Base-by-base conservation (phyloP, 139 green algal species). In the Pseudopediastrum boryanum region DNA sequence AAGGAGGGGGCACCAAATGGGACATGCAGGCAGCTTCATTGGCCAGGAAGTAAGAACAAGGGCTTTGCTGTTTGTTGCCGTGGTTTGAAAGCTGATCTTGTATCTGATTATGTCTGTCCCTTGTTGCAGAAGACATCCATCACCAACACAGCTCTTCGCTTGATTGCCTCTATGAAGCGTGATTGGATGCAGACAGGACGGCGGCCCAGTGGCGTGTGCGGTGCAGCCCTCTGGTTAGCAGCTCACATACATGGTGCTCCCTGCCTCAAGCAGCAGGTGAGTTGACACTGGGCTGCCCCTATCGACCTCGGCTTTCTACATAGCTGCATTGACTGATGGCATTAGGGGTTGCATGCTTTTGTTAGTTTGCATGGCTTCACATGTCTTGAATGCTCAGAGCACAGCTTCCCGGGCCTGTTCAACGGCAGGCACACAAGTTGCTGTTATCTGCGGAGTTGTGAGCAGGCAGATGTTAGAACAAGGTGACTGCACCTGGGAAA, bases 171-270 rank as follows among this genome's bases (percentile, higher is more conserved):
- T 79, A 99, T 99, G 96, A 99, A 99, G 87, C 90, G 96, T 0
- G 96, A 99, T 89, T 99, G 96, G 96, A 98, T 99, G 87, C 95
- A 98, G 84, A 98, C 95, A 16, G 96, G 96, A 5, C 83, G 96
- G 8, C 83, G 92, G 23, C 96, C 96, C 5, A 87, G 71, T 41
- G 96, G 96, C 46, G 87, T 99, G 36, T 99, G 96, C 78, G 96
- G 96, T 3, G 96, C 96, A 8, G 96, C 95, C 25, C 90, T 99
- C 29, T 98, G 93, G 86, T 91, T 99, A 44, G 94, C 96, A 0
- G 80, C 89, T 4, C 94, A 98, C 85, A 91, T 98, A 27, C 95
- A 99, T 79, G 93, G 95, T 52, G 82, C 94, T 38, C 76, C 93
- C 78, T 87, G 87, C 31, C 94, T 77, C 29, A 98, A 96, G 78